Conservation (phyloP, 2,329 filamentous ascomycete genomes). For the Diplodia sapinea region DNA sequence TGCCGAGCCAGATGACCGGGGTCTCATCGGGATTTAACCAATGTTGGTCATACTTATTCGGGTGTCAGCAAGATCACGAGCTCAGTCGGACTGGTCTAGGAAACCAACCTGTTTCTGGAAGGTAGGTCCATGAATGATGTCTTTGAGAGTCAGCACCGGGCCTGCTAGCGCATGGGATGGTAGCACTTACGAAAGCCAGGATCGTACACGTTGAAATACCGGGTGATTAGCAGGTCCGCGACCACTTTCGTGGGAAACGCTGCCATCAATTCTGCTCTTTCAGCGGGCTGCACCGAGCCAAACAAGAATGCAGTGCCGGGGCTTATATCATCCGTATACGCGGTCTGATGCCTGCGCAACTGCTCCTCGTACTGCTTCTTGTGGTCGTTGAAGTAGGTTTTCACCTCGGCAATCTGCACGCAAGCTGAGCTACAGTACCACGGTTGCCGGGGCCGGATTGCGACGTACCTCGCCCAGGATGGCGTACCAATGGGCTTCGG, state of each 20-base stretch:
- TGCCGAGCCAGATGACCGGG: slow-evolving; percentile 76
- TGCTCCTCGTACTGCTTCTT: slow-evolving; percentile 89
- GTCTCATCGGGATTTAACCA: slow-evolving; percentile 77
- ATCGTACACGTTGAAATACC: slow-evolving; percentile 87
- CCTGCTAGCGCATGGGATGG: no score
- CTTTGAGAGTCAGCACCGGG: slow-evolving; percentile 58
- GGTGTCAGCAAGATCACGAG: not conserved
- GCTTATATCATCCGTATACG: slow-evolving; percentile 63
- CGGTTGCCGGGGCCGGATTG: not conserved
- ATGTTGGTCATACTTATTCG: slow-evolving; percentile 62
- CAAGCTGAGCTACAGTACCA: slow-evolving; percentile 31
- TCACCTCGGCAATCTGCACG: slow-evolving; percentile 81
- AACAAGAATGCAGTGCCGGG: slow-evolving; percentile 78
- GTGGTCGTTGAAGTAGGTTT: slow-evolving; percentile 83
- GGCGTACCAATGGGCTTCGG: slow-evolving; percentile 60
- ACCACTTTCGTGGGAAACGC: slow-evolving; percentile 80
- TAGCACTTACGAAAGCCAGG: slow-evolving; percentile 58
- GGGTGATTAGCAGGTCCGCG: slow-evolving; percentile 81
- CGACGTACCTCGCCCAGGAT: slow-evolving; percentile 56
- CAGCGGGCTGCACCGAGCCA: slow-evolving; percentile 70
- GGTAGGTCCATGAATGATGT: not conserved
- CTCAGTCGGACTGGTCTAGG: not conserved
- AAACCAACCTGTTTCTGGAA: slow-evolving; percentile 34
- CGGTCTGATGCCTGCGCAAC: slow-evolving; percentile 74
- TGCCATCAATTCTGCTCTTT: slow-evolving; percentile 77